Percentiles rank a stretch among this genome's conserved stretches.
Evolutionary conservation across 2,329 filamentous ascomycete species (phyloP).

Genomic region (Neofusicoccum parvum): DNA sequence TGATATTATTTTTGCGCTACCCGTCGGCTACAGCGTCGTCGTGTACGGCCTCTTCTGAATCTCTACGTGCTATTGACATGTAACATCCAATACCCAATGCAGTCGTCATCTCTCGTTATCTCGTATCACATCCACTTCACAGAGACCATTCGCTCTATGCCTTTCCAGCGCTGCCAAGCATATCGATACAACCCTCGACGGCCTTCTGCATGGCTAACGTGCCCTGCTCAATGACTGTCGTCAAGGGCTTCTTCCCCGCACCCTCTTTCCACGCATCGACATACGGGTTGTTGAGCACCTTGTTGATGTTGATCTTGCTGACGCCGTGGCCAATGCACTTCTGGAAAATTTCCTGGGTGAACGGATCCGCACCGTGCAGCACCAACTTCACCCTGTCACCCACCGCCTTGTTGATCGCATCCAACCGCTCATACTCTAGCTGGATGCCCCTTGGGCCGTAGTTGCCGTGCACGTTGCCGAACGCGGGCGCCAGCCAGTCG

Average conservation of each 20-base stretch:
- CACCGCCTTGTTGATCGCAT: constrained; percentile 52
- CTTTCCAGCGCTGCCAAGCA: constrained; percentile 44
- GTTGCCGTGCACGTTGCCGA: constrained; percentile 68
- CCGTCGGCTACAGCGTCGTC: too few relatives aligned
- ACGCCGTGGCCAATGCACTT: constrained; percentile 59
- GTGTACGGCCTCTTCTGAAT: not conserved
- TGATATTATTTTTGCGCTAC: too few relatives aligned
- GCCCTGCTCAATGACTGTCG: constrained; percentile 56
- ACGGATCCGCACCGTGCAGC: constrained; percentile 62
- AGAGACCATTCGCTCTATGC: constrained; percentile 19
- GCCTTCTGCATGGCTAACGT: constrained; percentile 58
- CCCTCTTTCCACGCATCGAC: constrained; percentile 50
- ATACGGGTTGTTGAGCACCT: constrained; percentile 58
- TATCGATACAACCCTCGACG: constrained; percentile 60
- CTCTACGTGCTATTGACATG: not conserved
- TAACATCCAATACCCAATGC: not conserved
- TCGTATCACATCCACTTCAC: not conserved
- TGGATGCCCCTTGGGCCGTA: constrained; percentile 38
- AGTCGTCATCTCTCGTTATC: not conserved
- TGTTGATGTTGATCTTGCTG: constrained; percentile 62
- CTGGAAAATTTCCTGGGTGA: constrained; percentile 56
- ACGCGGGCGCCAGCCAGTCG: constrained; percentile 73
- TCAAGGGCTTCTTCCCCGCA: constrained; percentile 55
- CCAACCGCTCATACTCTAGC: constrained; percentile 61
- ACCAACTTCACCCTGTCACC: constrained; percentile 55